These are phyloP conservation scores for Cryptosporidium muris DNA, from an alignment of 169 alveolate species.

Conservation along the genomic window DNA sequence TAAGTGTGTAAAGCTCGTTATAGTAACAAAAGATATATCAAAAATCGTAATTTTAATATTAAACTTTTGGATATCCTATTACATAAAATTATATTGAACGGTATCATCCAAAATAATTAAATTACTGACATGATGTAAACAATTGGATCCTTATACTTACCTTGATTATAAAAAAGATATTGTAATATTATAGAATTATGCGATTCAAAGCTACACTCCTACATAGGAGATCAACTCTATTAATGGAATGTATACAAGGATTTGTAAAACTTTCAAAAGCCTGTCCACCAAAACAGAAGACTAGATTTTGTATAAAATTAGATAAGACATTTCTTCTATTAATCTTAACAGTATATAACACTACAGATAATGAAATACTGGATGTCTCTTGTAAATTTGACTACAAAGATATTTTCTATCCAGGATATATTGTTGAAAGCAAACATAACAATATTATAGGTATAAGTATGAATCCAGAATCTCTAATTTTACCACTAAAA, in stretches of 20 bases:
- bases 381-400: constrained; percentile 63
- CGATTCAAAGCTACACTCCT: constrained; percentile 38
- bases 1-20: too few relatives aligned
- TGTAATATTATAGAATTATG: not conserved
- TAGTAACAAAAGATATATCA: too few relatives aligned
- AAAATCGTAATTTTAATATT: too few relatives aligned
- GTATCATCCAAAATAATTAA: too few relatives aligned
- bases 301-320: constrained; percentile 29
- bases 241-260: constrained; percentile 67
- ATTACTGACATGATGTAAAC: too few relatives aligned
- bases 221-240: constrained; percentile 25
- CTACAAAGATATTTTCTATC: constrained; percentile 44
- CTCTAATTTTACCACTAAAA: constrained; percentile 47
- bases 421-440: constrained; percentile 46
- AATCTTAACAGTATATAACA: constrained; percentile 21
- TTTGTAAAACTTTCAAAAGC: constrained; percentile 51
- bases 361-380: constrained; percentile 48
- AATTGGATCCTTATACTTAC: too few relatives aligned
- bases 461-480: constrained; percentile 46
- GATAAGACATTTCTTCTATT: constrained; percentile 31
- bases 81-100: too few relatives aligned
- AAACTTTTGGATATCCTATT: too few relatives aligned
- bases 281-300: constrained; percentile 45
- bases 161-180: too few relatives aligned
- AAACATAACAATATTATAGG: constrained; percentile 56